Evolutionary conservation across 2,329 filamentous ascomycete species (phyloP).

Genomic region (Fusarium sp.): DNA sequence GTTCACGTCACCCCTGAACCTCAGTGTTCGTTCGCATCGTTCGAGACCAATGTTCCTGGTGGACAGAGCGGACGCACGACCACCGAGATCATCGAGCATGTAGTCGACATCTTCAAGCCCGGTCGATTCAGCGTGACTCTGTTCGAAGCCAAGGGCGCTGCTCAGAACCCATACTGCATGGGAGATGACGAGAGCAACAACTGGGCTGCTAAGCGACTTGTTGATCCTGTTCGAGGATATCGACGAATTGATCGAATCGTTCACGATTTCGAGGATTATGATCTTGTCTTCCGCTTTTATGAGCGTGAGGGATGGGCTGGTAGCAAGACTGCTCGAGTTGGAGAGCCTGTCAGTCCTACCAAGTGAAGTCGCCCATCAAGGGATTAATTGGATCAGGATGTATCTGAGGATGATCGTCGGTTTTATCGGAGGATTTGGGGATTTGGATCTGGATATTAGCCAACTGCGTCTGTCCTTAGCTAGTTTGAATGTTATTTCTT

Average conservation of each 20-base stretch:
- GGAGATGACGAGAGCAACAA: constrained; percentile 55
- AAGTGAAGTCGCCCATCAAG: constrained; percentile 39
- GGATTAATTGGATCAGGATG: background rate
- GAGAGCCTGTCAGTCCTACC: constrained; percentile 56
- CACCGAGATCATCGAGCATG: constrained; percentile 90
- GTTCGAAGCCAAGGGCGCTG: constrained; percentile 84
- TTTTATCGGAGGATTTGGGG: background rate
- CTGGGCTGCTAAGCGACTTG: constrained; percentile 61
- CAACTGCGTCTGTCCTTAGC: constrained; percentile 9
- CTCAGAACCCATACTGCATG: constrained; percentile 56
- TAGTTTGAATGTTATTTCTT: background rate
- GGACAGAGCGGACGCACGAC: constrained; percentile 89
- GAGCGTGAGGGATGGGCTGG: constrained; percentile 84
- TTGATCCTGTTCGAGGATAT: constrained; percentile 88
- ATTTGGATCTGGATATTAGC: constrained; percentile 4
- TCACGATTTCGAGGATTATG: constrained; percentile 97
- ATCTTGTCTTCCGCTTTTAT: constrained; percentile 96
- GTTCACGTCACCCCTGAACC: constrained; percentile 98
- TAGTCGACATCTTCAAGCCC: constrained; percentile 95
- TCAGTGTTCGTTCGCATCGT: constrained; percentile 96
- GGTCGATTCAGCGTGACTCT: constrained; percentile 98
- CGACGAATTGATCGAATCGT: constrained; percentile 92
- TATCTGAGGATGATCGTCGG: background rate
- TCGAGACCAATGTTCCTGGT: constrained; percentile 97
- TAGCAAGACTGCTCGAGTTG: constrained; percentile 64